Evolutionary conservation across 2,329 filamentous ascomycete genomes (phyloP), one percentile per base, ranked within the genome.

Genomic region (Colletotrichum simmondsii): DNA sequence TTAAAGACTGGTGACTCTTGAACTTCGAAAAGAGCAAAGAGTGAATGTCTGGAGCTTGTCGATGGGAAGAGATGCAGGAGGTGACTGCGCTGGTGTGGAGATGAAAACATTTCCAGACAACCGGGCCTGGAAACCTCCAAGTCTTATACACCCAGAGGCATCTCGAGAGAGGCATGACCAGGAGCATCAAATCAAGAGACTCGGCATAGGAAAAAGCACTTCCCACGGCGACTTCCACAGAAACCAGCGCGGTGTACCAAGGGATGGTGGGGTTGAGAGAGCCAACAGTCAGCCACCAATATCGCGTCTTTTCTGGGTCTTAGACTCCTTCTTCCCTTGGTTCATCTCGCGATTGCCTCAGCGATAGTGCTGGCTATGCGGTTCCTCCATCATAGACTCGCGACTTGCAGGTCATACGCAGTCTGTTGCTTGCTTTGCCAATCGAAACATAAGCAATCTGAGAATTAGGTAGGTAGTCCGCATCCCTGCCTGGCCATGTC

Each of bases 301-400:
- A 65, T 65, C 66, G 56, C 60, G 66, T 56, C 60, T 61, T 53
- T 22, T 58, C 54, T 22, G 26, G 61, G 71, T 71, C 71, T 71
- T 16, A 73, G 67, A 71, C 60, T 65, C 61, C 66, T 65, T 49
- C 53, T 70, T 73, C 71, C 71, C 71, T 73, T 73, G 66, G 67
- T n/a, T 62, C 71, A 73, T 73, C 56, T 73, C 66, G 71, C 61
- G 53, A 73, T 73, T 72, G 66, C 71, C 35, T 71, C 71, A 65
- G 24, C 46, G 46, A 73, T 73, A 71, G 54, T 73, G 32, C 32
- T 16, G 70, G 30, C 54, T 54, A 52, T 61, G 49, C 60, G 53
- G 65, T 30, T 16, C n/a, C 30, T 57, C 49, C 32, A 59, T 49
- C 54, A 32, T 49, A 26, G 62, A 42, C 16, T 26, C 4, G 30